Evolutionary conservation across 192 early-diverging fungal genomes (phyloP), one percentile per base, ranked within the genome.

Genomic region (Phycomyces nitens): DNA sequence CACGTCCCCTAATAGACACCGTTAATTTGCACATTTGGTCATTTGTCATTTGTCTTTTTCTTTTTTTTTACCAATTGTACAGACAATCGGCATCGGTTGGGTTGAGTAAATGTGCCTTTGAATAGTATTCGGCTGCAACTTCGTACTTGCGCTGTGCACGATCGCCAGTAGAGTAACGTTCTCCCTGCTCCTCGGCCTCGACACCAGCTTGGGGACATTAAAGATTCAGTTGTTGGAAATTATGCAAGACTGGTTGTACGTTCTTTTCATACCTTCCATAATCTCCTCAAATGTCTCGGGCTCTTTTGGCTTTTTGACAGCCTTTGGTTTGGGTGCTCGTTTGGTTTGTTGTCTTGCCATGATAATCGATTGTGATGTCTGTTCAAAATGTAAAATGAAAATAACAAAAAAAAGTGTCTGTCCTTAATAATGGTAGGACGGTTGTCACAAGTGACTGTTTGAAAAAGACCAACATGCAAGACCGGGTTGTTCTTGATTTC

Each of bases 101-200:
- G 23, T 84, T 82, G 23, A 87, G 71, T 6, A 66, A 60, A 50
- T 80, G 75, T 6, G 88, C 88, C 23, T 80, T 79, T 47, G 65
- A 75, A 65, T 91, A 91, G 71, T 84, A 78, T 55, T 88, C 85
- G 18, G 73, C 70, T 29, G 89, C 83, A 44, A 72, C 77, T 60
- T 88, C 85, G 58, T 89, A 92, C 52, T 82, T 86, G 2, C 86
- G 70, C 23, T 79, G 55, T 1, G 89, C 83, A 64, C 90, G 90
- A 20, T 82, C 82, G 2, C 87, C 87, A 47, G 76, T 77, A 1
- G 49, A 77, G 77, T 90, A 90, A 40, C 88, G 74, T 63, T 91
- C 88, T 10, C 89, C 90, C 70, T 81, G 77, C 39, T 84, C 82
- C 49, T 84, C 82, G 20, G 73, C 64, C 60, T 72, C 73, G 21